Conservation (phyloP, 768 basidiomycete genomes). For the Lyophyllum semitale region DNA sequence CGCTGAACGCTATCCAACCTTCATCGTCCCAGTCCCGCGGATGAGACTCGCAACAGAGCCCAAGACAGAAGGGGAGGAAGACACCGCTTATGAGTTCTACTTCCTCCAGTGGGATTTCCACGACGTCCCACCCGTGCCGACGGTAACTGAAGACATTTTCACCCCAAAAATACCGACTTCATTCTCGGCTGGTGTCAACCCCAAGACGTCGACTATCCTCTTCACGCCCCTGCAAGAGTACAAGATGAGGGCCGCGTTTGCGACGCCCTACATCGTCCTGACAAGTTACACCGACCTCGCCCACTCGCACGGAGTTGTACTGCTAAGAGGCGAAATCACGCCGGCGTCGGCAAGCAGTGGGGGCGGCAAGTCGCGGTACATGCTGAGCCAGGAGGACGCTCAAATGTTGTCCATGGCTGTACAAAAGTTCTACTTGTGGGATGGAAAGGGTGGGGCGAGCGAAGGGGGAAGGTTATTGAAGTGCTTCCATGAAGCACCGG, state of each 20-base stretch:
- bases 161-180: slow-evolving; percentile 27
- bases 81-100: slow-evolving; percentile 74
- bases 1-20: slow-evolving; percentile 70
- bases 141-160: slow-evolving; percentile 48
- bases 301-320: slow-evolving; percentile 75
- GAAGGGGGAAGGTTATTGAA: slow-evolving; percentile 56
- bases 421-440: slow-evolving; percentile 86
- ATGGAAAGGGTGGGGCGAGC: slow-evolving; percentile 28
- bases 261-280: slow-evolving; percentile 87
- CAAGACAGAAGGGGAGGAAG: slow-evolving; percentile 29
- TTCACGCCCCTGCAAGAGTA: slow-evolving; percentile 95
- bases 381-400: slow-evolving; percentile 80
- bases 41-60: slow-evolving; percentile 22
- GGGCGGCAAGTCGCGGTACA: slow-evolving; percentile 43
- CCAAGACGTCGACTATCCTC: slow-evolving; percentile 72
- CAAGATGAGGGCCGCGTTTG: slow-evolving; percentile 80
- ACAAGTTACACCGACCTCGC: slow-evolving; percentile 93
- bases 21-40: slow-evolving; percentile 82
- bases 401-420: slow-evolving; percentile 78
- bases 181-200: slow-evolving; percentile 32
- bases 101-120: slow-evolving; percentile 92
- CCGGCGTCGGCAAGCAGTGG: slow-evolving; percentile 50
- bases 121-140: slow-evolving; percentile 62
- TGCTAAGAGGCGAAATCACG: slow-evolving; percentile 91
- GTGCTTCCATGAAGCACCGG: slow-evolving; percentile 77